Evolutionary conservation across 257 asterid species (phyloP).

Genomic region (Phtheirospermum japonicum): DNA sequence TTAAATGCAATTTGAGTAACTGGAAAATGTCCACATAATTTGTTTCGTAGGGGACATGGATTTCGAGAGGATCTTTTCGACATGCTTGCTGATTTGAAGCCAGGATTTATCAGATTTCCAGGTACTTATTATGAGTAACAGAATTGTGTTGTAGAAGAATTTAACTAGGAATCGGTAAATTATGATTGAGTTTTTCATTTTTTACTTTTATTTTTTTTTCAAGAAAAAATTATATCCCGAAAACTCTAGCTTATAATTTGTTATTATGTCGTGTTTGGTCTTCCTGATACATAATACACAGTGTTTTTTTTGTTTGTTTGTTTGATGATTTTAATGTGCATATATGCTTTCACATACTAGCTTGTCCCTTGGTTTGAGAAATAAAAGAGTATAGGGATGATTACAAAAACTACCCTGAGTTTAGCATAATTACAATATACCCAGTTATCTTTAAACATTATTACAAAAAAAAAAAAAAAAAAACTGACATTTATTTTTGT

Average conservation of each 20-base stretch:
- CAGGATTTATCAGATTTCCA: slow-evolving; percentile 91
- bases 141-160: background rate
- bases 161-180: slow-evolving; percentile 4
- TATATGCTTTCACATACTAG: too few relatives aligned
- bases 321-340: background rate
- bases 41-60: slow-evolving; percentile 83
- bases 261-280: background rate
- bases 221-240: too few relatives aligned
- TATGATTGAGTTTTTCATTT: background rate
- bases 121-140: slow-evolving; percentile 37
- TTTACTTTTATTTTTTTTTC: background rate
- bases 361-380: too few relatives aligned
- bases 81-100: slow-evolving; percentile 79
- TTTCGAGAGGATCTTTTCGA: slow-evolving; percentile 79
- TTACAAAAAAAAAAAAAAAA: too few relatives aligned
- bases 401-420: too few relatives aligned
- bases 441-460: too few relatives aligned
- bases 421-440: too few relatives aligned
- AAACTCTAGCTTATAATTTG: background rate
- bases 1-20: background rate
- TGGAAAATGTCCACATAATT: background rate
- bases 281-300: background rate
- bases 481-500: too few relatives aligned
- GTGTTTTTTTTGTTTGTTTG: background rate
- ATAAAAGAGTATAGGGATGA: too few relatives aligned